Evolutionary conservation across 768 basidiomycete species (phyloP), one percentile per base, ranked within the genome.

Genomic region (Xerocomellus amylosporus): DNA sequence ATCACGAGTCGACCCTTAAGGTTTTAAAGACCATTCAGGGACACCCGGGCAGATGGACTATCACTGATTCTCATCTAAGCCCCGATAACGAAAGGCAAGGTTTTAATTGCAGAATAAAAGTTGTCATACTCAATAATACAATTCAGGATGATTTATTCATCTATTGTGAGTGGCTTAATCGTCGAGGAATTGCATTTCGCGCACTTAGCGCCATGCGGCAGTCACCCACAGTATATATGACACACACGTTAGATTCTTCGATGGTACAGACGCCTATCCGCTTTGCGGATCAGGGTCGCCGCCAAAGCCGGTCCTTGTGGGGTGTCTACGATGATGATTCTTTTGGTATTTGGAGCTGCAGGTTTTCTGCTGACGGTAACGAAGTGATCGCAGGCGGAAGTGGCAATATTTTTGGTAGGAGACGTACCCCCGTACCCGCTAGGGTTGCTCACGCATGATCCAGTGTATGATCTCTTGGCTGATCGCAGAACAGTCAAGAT

Each of bases 351-450:
- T 99, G 91, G 86, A 93, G 90, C 58, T 93, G 96, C 67, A 84
- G 90, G 40, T 98, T 98, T 70, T 98, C 94, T 34, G 93, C 95
- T 8, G 96, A 98, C 63, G 95, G 93, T 1, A 91, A 88, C 44
- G 97, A 99, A 71, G 85, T 98, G 19, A 82, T 99, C 41, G 96
- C 96, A 28, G 96, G 96, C 13, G 94, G 92, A 3, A 85, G 81
- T 37, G 89, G 90, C 9, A 85, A 87, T 36, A 84, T 91, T 26
- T 90, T 89, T 64, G 88, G 88, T 83, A 64, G 45, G 63, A 20
- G 30, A 28, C 8, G n/a, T 52, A 26, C 7, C 61, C 37, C 46
- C 24, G 4, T 17, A 10, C 10, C 8, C 2, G 12, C 19, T 37
- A 22, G 10, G 22, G 36, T 57, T 7, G 5, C 46, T 54, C 52